A percentile compares a stretch with the other conserved stretches of the same genome.
phyloP scores from a whole-genome alignment of 257 asterid genomes.

The Nicotiana obtusifolia region DNA sequence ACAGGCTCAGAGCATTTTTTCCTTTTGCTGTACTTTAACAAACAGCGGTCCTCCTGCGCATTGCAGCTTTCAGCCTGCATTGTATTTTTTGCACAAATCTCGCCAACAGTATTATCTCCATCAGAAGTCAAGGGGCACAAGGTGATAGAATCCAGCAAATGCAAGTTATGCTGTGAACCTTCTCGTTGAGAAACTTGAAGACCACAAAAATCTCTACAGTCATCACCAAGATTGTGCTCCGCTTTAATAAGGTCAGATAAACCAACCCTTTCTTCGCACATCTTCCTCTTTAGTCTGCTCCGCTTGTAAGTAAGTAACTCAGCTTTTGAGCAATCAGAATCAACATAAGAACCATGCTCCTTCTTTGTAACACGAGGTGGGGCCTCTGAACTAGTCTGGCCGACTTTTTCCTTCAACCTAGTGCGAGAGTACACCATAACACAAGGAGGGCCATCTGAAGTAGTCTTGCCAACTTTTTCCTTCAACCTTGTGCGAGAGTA shows the following conservation, averaged over 20 bases:
- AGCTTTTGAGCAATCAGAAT: not conserved
- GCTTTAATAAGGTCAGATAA: conserved; percentile 16
- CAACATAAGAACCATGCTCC: not conserved
- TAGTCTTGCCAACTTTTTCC: not conserved
- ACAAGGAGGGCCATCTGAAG: conserved; percentile 9
- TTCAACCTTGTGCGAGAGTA: conserved; percentile 3
- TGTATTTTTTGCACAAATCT: conserved; percentile 15
- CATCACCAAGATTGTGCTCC: conserved; percentile 22
- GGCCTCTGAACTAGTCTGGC: not conserved
- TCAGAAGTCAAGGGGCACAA: conserved; percentile 19
- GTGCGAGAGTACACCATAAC: conserved; percentile 8
- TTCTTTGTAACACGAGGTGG: conserved; percentile 5
- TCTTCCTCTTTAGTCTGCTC: conserved; percentile 37
- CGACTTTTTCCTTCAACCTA: conserved; percentile 8
- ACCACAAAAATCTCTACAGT: conserved; percentile 14
- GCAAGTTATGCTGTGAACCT: conserved; percentile 7
- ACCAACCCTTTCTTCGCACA: conserved; percentile 17
- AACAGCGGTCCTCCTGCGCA: conserved; percentile 29
- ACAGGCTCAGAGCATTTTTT: conserved; percentile 17
- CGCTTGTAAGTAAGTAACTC: conserved; percentile 30
- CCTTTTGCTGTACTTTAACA: conserved; percentile 48
- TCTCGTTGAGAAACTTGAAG: conserved; percentile 23
- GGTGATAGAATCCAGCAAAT: not conserved
- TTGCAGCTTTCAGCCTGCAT: conserved; percentile 22
- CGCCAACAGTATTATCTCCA: conserved; percentile 18